Conservation (phyloP, 2,329 filamentous ascomycete species). For the Huntiella moniliformis region DNA sequence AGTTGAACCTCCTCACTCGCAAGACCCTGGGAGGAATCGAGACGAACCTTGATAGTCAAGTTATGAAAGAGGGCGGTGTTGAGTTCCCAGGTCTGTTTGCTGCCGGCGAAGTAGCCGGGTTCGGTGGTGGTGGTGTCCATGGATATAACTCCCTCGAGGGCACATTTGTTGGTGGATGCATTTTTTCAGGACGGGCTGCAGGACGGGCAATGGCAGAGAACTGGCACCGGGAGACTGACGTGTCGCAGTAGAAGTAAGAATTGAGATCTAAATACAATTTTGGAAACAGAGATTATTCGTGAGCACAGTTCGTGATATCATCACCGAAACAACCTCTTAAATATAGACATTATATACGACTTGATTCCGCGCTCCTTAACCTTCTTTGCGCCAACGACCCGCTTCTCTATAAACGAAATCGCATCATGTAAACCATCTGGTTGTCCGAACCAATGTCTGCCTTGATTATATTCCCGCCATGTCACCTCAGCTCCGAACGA, state of each 20-base stretch:
- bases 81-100: slow-evolving; percentile 37
- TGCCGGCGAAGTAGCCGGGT: slow-evolving; percentile 40
- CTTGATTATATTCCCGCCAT: neutral
- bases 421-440: slow-evolving; percentile 1
- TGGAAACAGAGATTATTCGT: neutral
- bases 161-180: slow-evolving; percentile 43
- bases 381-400: neutral
- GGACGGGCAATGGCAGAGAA: slow-evolving; percentile 36
- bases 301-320: neutral
- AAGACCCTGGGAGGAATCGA: slow-evolving; percentile 43
- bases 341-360: neutral
- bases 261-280: neutral
- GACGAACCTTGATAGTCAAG: slow-evolving; percentile 37
- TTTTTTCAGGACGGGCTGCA: slow-evolving; percentile 40
- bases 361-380: neutral
- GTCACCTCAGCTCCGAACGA: neutral
- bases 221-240: neutral
- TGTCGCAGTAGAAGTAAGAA: neutral
- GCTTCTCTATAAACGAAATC: neutral
- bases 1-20: slow-evolving; percentile 40
- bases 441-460: neutral
- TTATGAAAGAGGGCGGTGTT: slow-evolving; percentile 28
- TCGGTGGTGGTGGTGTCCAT: slow-evolving; percentile 43
- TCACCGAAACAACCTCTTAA: neutral
- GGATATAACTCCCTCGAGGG: slow-evolving; percentile 44